Base-by-base conservation (phyloP, 2,329 filamentous ascomycete genomes). In the Aspergillus sp. region DNA sequence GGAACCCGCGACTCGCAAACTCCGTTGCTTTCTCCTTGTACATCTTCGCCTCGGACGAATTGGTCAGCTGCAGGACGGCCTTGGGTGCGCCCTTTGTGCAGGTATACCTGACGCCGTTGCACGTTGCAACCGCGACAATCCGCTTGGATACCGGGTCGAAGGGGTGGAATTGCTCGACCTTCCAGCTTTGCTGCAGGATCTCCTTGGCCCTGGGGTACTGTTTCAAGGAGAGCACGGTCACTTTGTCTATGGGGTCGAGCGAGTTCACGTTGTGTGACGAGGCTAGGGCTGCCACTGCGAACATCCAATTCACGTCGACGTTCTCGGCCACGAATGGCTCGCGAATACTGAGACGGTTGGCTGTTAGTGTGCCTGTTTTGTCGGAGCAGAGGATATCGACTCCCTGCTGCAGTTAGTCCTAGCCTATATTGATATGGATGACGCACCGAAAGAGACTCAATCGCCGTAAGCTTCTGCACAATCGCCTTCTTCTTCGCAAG, bases 221-320 rank as follows among this genome's bases (percentile, higher is more conserved):
- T 74, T 89, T 87, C 62, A 91, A 84, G 35, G 87, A 88, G 48
- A 91, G 79, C 60, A 91, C 87, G 56, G 87, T 91, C 65, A 91
- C 86, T 76, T 91, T 91, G 77, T 91, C 89, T 67, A 91, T 91
- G 31, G 89, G 88, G 71, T 91, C 89, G 57, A 91, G 82, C 39
- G 87, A 88, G 76, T 89, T 87, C 74, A 90, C 83, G 75, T 91
- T 91, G 78, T 91, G 89, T 33, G 88, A 91, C 39, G 88, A 90
- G 50, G 89, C 89, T 19, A 91, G 82, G 57, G 87, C 88, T 57
- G 89, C 89, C 61, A 90, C 88, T 55, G 89, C 88, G 85, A 91
- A 91, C 87, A 91, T 90, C 88, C 88, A 91, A 78, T 91, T 88
- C 70, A 90, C 83, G 71, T 91, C 88, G 66, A 90, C 84, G 55